These are phyloP conservation scores for Vachellia pachyceras DNA, from an alignment of 306 rosid genomes.

Conservation along the genomic window DNA sequence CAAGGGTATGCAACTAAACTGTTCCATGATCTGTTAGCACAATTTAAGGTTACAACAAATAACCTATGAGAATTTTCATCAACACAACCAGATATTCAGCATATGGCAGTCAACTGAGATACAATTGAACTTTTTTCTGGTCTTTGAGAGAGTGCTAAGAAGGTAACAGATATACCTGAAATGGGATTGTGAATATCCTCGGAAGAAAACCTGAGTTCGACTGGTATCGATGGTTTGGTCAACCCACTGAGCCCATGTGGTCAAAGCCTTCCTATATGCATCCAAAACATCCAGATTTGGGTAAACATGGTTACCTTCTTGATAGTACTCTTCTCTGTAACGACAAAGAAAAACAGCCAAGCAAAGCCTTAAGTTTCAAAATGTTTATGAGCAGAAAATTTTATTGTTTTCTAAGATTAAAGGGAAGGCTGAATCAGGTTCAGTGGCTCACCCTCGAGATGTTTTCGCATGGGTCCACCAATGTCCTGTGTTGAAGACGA, in stretches of 20 bases:
- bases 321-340: conserved; percentile 86
- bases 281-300: conserved; percentile 63
- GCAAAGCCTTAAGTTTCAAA: background rate
- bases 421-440: too few species aligned
- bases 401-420: background rate
- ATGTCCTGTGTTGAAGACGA: conserved; percentile 92
- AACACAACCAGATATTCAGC: background rate
- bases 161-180: conserved; percentile 59
- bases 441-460: conserved; percentile 63
- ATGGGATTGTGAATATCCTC: conserved; percentile 79
- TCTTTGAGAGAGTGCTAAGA: background rate
- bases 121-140: background rate
- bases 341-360: background rate
- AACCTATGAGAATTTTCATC: background rate
- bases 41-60: background rate
- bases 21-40: background rate
- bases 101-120: background rate
- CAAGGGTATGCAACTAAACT: conserved; percentile 5
- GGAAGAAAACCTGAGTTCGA: conserved; percentile 66
- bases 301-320: conserved; percentile 82
- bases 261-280: conserved; percentile 78
- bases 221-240: conserved; percentile 56
- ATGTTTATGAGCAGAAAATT: background rate
- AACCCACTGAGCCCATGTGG: conserved; percentile 82
- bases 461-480: conserved; percentile 99